These are phyloP conservation scores for Diaporthe sp. DNA, from an alignment of 2,329 filamentous ascomycete genomes.

Conservation along the genomic window DNA sequence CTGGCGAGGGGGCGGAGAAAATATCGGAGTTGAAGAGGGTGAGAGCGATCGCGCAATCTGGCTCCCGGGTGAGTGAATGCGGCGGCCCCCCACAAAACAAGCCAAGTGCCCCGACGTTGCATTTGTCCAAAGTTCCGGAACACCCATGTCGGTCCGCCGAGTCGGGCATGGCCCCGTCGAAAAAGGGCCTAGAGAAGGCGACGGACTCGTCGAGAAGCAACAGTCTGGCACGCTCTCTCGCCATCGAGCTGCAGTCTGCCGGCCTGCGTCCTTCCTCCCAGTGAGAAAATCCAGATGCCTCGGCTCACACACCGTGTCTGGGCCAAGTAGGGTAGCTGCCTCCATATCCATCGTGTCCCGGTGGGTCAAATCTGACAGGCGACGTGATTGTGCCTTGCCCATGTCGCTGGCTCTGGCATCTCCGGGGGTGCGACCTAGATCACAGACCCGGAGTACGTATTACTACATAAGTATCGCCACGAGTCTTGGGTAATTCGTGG, in stretches of 20 bases:
- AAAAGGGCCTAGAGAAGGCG: conserved; percentile 4
- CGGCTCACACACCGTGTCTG: neutral
- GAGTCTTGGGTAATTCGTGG: neutral
- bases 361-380: conserved; percentile 10
- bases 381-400: conserved; percentile 15
- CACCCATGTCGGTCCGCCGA: conserved; percentile 12
- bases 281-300: neutral
- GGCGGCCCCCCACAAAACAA: conserved; percentile 36
- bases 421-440: neutral
- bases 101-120: conserved; percentile 45
- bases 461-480: conserved; percentile 8
- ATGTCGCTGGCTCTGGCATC: conserved; percentile 14
- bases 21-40: conserved; percentile 41
- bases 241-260: neutral
- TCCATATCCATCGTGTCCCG: neutral
- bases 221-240: neutral
- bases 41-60: conserved; percentile 37
- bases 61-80: conserved; percentile 38
- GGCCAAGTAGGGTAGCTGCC: neutral
- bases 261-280: conserved; percentile 1
- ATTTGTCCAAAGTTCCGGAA: conserved; percentile 11
- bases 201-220: too few species aligned
- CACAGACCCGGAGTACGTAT: neutral
- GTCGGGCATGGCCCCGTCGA: conserved; percentile 6
- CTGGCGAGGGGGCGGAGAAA: conserved; percentile 42